A percentile compares a stretch with the other conserved stretches of the same genome.
Evolutionary conservation across 805 yeast genomes (phyloP).

Genomic region (Brettanomyces naardenensis): DNA sequence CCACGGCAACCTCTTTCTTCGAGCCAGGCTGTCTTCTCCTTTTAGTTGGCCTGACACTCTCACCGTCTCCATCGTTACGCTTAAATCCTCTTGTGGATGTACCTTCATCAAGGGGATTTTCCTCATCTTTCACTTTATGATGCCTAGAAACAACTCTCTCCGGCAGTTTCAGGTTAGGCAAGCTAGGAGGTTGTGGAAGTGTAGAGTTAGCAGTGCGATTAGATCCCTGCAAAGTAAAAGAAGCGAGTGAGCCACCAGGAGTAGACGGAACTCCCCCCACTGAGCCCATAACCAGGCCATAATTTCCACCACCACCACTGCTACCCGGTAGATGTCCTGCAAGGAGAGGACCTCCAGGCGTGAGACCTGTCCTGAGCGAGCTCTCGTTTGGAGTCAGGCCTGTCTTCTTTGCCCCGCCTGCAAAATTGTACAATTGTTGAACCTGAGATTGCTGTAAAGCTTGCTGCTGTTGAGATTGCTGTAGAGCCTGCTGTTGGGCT

Average conservation of each 20-base stretch:
- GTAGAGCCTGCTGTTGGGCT: slow-evolving; percentile 5
- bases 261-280: background rate
- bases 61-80: too few relatives aligned
- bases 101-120: too few relatives aligned
- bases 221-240: background rate
- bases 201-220: background rate
- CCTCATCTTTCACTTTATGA: background rate
- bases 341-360: background rate
- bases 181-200: background rate
- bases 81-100: too few relatives aligned
- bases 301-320: background rate
- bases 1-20: background rate
- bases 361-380: slow-evolving; percentile 40
- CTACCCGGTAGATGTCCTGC: background rate
- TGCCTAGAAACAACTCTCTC: background rate
- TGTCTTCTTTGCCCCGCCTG: slow-evolving; percentile 31
- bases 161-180: background rate
- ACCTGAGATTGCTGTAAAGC: slow-evolving; percentile 15
- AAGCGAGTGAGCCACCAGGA: background rate
- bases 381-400: slow-evolving; percentile 77
- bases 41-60: too few relatives aligned
- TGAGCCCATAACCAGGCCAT: background rate
- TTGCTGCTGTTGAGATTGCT: slow-evolving; percentile 3
- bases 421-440: slow-evolving; percentile 15
- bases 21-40: background rate